Base-by-base conservation (phyloP, 345 rosid genomes). In the Hypericum perforatum region DNA sequence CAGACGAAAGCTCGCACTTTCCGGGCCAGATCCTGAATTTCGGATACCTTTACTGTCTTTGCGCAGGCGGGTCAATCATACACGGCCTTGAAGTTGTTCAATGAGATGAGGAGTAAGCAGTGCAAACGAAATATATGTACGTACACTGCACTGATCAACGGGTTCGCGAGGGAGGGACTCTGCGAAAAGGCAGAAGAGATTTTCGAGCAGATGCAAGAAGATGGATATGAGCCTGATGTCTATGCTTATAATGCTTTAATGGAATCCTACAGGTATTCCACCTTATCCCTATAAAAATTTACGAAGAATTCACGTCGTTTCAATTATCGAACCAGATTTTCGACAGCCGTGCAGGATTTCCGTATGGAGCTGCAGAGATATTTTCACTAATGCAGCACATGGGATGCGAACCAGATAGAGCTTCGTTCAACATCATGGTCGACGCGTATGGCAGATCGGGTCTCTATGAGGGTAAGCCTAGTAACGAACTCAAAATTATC, bases 341-440 rank as follows among this genome's bases (percentile, higher is more conserved):
- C 11, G 53, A 68, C 78, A 90, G 98, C 43, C 91, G 95, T 52
- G 95, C 95, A 54, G 97, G 95, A 44, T 90, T 72, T 74, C 86
- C 97, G 10, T 74, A 70, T 36, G 97, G 89, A n/a, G 94, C 94
- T 54, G 89, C 97, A 38, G 97, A 90, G 66, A 73, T 86, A 54
- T 90, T 90, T 71, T 90, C 97, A 14, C 74, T 90, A 9, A 90
- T 90, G 94, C 89, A 82, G 64, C 90, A 89, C 66, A 80, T 82
- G 94, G 94, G 95, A 11, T 81, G 88, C 67, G 97, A 89, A 66
- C 97, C 95, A 43, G 97, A 86, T 64, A 69, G 90, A 74, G 97
- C 95, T 65, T 86, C 97, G 2, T 89, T 76, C 63, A 89, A 86
- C 64, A 89, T 89, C 54, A 79, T 89, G 94, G 97, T 89, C 4